phyloP scores from a whole-genome alignment of 1,139 yeast species.

The Yamadazyma atmosphaerica region DNA sequence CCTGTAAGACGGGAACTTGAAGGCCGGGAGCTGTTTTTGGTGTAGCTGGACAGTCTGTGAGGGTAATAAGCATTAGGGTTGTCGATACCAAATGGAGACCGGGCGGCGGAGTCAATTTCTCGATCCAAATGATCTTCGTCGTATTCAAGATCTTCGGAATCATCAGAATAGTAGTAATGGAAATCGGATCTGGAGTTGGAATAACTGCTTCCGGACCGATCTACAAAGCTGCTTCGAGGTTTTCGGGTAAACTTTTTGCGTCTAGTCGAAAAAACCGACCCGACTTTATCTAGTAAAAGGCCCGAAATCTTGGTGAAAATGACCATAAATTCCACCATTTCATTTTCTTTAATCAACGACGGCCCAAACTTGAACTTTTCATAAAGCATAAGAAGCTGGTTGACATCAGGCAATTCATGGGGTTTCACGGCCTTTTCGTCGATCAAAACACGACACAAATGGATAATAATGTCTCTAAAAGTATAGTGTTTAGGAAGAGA shows the following conservation, averaged over 20 bases:
- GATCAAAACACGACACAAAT: constrained; percentile 13
- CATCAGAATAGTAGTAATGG: constrained; percentile 1
- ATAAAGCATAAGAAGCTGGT: constrained; percentile 51
- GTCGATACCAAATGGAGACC: no score
- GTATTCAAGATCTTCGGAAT: no score
- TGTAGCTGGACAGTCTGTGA: neutral
- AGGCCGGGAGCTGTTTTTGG: no score
- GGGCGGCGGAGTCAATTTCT: neutral
- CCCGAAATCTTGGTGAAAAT: constrained; percentile 24
- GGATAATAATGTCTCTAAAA: constrained; percentile 46
- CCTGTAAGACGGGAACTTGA: no score
- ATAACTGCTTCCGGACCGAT: neutral
- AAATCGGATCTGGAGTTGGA: constrained; percentile 5
- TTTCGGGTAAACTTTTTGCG: no score
- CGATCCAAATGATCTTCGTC: no score
- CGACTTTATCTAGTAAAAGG: constrained; percentile 13
- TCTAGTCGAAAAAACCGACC: constrained; percentile 15
- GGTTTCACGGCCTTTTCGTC: constrained; percentile 9
- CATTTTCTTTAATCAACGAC: constrained; percentile 54
- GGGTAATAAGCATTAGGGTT: neutral
- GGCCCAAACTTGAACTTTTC: constrained; percentile 74
- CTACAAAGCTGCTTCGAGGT: no score
- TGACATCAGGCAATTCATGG: constrained; percentile 22
- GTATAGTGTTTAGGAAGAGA: constrained; percentile 43
- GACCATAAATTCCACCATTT: constrained; percentile 61